Conservation (phyloP, 1,284 basidiomycete species). For the Peniophora sp. region DNA sequence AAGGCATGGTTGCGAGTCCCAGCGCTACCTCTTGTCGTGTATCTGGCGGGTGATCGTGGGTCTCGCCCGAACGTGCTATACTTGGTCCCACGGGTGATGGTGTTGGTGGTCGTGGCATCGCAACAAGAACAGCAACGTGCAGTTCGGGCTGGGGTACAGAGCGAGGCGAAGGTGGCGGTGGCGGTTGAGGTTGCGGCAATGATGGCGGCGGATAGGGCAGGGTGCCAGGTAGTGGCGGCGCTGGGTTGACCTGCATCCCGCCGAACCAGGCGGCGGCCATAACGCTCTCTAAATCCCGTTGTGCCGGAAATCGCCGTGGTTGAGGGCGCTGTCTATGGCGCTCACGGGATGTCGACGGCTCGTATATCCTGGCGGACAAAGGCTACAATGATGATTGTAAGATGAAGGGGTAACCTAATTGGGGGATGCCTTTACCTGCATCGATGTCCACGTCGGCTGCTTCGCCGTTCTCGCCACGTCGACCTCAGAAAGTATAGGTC, state of each 20-base stretch:
- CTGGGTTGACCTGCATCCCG: not conserved
- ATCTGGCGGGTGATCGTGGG: not conserved
- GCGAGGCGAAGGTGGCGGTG: not conserved
- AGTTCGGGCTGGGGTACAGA: not conserved
- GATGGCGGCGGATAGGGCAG: not conserved
- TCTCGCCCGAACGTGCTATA: not conserved
- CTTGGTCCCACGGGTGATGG: not conserved
- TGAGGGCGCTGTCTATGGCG: not conserved
- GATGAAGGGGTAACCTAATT: not conserved
- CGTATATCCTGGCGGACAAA: slow-evolving; percentile 4
- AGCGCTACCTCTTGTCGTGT: not conserved
- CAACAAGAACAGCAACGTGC: slow-evolving; percentile 9
- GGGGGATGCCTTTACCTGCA: not conserved
- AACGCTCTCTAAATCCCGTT: not conserved
- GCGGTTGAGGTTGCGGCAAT: not conserved
- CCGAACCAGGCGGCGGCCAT: slow-evolving; percentile 7
- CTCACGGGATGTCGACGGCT: not conserved
- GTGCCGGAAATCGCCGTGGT: not conserved
- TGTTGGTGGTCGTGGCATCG: slow-evolving; percentile 6
- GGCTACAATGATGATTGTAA: slow-evolving; percentile 2
- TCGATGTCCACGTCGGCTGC: not conserved
- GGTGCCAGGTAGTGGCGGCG: not conserved
- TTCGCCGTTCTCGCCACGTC: not conserved
- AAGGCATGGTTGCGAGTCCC: not conserved
- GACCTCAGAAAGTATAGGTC: not conserved